Conservation (phyloP, 805 yeast genomes). For the Dipodascus geniculatus region DNA sequence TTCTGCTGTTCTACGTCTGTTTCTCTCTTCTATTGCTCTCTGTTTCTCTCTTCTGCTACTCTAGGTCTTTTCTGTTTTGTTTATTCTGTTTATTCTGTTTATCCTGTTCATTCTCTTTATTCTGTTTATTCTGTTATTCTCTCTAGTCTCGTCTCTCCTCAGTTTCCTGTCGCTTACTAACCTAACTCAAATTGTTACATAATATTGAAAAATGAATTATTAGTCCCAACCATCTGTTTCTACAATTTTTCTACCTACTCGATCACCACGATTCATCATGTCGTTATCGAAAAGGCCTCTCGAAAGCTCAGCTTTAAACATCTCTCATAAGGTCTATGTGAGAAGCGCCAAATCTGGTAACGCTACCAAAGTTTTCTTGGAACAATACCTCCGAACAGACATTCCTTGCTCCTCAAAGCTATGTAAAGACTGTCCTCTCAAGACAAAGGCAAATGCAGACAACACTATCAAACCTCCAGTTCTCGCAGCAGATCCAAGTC, state of each 20-base stretch:
- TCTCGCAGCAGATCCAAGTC: conserved; percentile 50
- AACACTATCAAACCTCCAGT: conserved; percentile 57
- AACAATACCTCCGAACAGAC: conserved; percentile 85
- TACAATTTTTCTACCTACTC: background rate
- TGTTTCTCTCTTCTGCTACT: no score
- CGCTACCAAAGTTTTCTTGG: conserved; percentile 85
- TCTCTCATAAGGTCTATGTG: conserved; percentile 64
- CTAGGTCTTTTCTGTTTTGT: no score
- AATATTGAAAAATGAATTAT: no score
- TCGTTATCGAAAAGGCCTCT: conserved; percentile 6
- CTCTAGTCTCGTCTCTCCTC: no score
- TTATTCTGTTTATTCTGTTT: no score
- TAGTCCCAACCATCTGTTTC: background rate
- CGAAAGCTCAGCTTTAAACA: conserved; percentile 11
- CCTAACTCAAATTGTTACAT: no score
- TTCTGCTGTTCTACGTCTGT: no score
- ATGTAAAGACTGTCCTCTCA: conserved; percentile 50
- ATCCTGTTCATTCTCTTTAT: no score
- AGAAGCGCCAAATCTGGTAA: conserved; percentile 73
- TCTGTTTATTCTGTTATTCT: no score
- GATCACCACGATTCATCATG: background rate
- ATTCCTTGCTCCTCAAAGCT: conserved; percentile 77
- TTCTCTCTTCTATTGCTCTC: no score
- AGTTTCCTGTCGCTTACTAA: no score
- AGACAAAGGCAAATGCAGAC: conserved; percentile 48